Evolutionary conservation across 805 yeast species (phyloP).

Genomic region (Saccharomycopsis sp.): DNA sequence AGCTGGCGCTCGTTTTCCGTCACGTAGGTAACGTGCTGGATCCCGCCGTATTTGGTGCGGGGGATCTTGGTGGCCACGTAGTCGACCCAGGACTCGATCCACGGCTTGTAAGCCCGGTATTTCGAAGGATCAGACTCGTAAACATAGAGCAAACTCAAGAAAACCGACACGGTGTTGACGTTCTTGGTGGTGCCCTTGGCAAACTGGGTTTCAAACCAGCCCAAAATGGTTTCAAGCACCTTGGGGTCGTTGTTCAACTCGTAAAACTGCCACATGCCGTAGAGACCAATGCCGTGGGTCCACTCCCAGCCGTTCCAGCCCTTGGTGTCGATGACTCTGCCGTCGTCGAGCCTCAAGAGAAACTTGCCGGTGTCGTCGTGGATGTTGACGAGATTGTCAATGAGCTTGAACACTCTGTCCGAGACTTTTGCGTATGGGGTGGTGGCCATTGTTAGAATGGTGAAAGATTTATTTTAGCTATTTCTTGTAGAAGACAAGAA

Average conservation of each 20-base stretch:
- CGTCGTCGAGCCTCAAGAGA: constrained; percentile 27
- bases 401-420: constrained; percentile 1
- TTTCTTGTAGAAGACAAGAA: not conserved
- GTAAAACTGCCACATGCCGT: constrained; percentile 32
- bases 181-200: constrained; percentile 30
- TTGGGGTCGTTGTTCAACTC: constrained; percentile 25
- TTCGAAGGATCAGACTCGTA: constrained; percentile 23
- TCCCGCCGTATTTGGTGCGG: constrained; percentile 29
- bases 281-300: constrained; percentile 33
- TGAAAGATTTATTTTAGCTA: constrained; percentile 3
- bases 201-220: constrained; percentile 28
- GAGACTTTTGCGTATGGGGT: not conserved
- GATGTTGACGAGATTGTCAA: constrained; percentile 25
- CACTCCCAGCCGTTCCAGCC: constrained; percentile 37
- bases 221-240: constrained; percentile 24
- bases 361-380: constrained; percentile 28
- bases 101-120: constrained; percentile 24
- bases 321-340: constrained; percentile 30
- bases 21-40: constrained; percentile 30
- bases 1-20: constrained; percentile 27
- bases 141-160: constrained; percentile 28
- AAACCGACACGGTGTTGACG: constrained; percentile 31
- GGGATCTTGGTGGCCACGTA: constrained; percentile 29
- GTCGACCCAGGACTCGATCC: constrained; percentile 30
- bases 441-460: constrained; percentile 3